phyloP scores from a whole-genome alignment of 1,284 basidiomycete species.

The Ceratobasidium sp. region DNA sequence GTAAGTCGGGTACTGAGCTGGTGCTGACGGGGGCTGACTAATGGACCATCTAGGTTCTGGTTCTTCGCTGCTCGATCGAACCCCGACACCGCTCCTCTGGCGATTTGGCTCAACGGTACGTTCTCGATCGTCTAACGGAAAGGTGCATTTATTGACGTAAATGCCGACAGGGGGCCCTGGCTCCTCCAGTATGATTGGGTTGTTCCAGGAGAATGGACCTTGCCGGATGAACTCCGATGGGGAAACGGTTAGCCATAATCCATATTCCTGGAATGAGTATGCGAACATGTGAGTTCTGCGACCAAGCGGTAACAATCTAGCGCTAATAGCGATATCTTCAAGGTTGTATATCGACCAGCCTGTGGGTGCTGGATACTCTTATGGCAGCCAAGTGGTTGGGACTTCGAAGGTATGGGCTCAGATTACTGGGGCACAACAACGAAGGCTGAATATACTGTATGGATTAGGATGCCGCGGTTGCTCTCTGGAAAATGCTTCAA shows the following conservation, averaged over 20 bases:
- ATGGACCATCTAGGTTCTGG: slow-evolving; percentile 46
- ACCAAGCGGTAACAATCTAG: not conserved
- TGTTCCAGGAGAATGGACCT: slow-evolving; percentile 70
- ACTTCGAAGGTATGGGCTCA: slow-evolving; percentile 27
- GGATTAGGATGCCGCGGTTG: slow-evolving; percentile 51
- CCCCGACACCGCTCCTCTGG: slow-evolving; percentile 45
- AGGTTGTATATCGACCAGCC: slow-evolving; percentile 82
- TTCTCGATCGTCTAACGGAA: slow-evolving; percentile 55
- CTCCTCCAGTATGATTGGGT: slow-evolving; percentile 50
- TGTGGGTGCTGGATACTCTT: slow-evolving; percentile 75
- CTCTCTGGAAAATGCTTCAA: slow-evolving; percentile 68
- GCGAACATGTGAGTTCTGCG: slow-evolving; percentile 67
- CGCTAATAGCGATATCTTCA: not conserved
- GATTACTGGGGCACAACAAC: not conserved
- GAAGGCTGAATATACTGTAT: not conserved
- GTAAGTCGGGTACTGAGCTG: not conserved
- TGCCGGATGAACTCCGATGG: slow-evolving; percentile 69
- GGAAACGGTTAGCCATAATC: slow-evolving; percentile 66
- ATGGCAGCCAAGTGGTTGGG: slow-evolving; percentile 64
- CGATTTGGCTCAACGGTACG: slow-evolving; percentile 63
- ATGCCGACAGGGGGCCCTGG: slow-evolving; percentile 36
- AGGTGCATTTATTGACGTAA: not conserved
- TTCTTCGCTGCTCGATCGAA: slow-evolving; percentile 51
- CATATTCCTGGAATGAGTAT: slow-evolving; percentile 74
- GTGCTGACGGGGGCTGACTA: slow-evolving; percentile 49